These are phyloP conservation scores for Trichoderma cornu-damae DNA, from an alignment of 2,329 filamentous ascomycete species.

Conservation along the genomic window DNA sequence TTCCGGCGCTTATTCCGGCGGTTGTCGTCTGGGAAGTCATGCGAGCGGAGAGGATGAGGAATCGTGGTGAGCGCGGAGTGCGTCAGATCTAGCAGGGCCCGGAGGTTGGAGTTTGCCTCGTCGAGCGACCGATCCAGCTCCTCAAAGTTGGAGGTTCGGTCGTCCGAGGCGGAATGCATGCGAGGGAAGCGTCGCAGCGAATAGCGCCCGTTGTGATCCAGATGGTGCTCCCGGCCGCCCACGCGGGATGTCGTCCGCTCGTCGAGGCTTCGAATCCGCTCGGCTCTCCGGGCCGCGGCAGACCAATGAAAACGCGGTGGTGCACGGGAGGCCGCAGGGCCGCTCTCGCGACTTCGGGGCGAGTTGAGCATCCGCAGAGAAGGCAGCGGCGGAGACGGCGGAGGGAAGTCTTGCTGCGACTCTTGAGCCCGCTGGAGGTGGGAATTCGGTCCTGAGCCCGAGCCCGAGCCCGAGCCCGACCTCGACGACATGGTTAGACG, in stretches of 20 bases:
- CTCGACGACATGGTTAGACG: slow-evolving; percentile 20
- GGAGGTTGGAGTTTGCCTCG: slow-evolving; percentile 41
- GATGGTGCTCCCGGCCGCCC: slow-evolving; percentile 28
- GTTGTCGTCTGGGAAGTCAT: slow-evolving; percentile 42
- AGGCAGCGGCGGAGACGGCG: slow-evolving; percentile 32
- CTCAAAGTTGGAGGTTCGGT: slow-evolving; percentile 30
- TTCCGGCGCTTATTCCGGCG: slow-evolving; percentile 64
- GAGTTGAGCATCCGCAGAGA: slow-evolving; percentile 31
- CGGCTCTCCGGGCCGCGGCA: slow-evolving; percentile 32
- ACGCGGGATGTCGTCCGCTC: slow-evolving; percentile 25
- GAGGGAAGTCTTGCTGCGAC: slow-evolving; percentile 30
- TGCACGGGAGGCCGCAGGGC: slow-evolving; percentile 21
- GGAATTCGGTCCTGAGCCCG: slow-evolving; percentile 30
- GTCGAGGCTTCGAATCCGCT: slow-evolving; percentile 35
- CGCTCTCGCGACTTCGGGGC: slow-evolving; percentile 29
- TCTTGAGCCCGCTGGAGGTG: slow-evolving; percentile 31
- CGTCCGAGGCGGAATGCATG: slow-evolving; percentile 25
- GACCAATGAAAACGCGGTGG: slow-evolving; percentile 24
- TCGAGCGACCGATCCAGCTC: slow-evolving; percentile 38
- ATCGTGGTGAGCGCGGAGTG: slow-evolving; percentile 23
- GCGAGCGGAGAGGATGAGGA: slow-evolving; percentile 33
- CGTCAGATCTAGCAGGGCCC: slow-evolving; percentile 40
- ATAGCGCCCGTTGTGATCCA: slow-evolving; percentile 28
- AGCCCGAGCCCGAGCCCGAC: slow-evolving; percentile 35
- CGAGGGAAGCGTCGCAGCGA: slow-evolving; percentile 25